A percentile compares a stretch with the other conserved stretches of the same genome.
Evolutionary conservation across 2,329 filamentous ascomycete genomes (phyloP).

Genomic region (Talaromyces atroroseus): DNA sequence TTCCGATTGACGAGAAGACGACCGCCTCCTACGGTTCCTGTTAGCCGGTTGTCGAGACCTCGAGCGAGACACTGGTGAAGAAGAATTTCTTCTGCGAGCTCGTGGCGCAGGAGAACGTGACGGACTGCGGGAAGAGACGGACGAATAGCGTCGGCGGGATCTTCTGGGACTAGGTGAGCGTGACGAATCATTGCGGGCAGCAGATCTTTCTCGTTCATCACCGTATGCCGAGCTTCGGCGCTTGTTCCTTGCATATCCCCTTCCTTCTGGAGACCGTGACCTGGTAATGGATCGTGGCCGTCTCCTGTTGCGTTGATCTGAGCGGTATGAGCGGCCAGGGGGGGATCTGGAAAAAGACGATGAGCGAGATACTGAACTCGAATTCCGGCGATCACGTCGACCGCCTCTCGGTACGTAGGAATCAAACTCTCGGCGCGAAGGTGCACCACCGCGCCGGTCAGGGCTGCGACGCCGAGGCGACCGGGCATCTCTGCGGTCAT

Average conservation of each 20-base stretch:
- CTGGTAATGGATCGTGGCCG: slow-evolving; percentile 30
- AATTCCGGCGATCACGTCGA: slow-evolving; percentile 34
- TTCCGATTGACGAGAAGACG: slow-evolving; percentile 39
- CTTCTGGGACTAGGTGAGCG: slow-evolving; percentile 54
- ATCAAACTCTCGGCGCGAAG: slow-evolving; percentile 49
- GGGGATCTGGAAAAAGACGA: slow-evolving; percentile 30
- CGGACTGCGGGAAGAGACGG: slow-evolving; percentile 33
- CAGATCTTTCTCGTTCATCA: slow-evolving; percentile 46
- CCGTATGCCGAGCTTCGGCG: slow-evolving; percentile 36
- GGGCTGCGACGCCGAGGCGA: slow-evolving; percentile 47
- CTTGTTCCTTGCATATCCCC: slow-evolving; percentile 30
- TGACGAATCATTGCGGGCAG: slow-evolving; percentile 44
- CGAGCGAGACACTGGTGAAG: slow-evolving; percentile 33
- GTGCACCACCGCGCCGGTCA: slow-evolving; percentile 39
- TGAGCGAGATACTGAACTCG: slow-evolving; percentile 23
- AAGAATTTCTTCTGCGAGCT: slow-evolving; percentile 28
- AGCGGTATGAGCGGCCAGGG: slow-evolving; percentile 24
- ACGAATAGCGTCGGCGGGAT: slow-evolving; percentile 37
- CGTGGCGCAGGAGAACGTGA: slow-evolving; percentile 31
- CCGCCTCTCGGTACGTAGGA: slow-evolving; percentile 51
- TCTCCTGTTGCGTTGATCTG: slow-evolving; percentile 24
- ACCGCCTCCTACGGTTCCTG: slow-evolving; percentile 36
- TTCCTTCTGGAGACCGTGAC: slow-evolving; percentile 37
- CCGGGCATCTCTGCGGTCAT: slow-evolving; percentile 40
- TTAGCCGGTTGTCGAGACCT: slow-evolving; percentile 25